These are phyloP conservation scores for Chalara sp. DNA, from an alignment of 2,329 filamentous ascomycete species.

Conservation along the genomic window DNA sequence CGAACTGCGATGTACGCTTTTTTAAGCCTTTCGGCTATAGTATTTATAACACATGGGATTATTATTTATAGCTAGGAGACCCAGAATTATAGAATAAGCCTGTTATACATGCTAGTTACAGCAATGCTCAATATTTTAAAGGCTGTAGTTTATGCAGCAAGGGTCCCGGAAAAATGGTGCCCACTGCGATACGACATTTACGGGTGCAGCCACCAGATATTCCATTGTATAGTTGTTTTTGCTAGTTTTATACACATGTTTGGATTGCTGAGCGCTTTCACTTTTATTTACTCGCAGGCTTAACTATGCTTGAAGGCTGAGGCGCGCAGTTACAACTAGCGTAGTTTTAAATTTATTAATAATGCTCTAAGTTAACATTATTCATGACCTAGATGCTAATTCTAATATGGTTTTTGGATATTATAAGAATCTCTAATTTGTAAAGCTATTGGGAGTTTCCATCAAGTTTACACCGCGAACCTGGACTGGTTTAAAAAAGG, in stretches of 20 bases:
- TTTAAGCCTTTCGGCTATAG: slow-evolving; percentile 19
- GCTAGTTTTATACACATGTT: slow-evolving; percentile 18
- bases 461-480: too few relatives aligned
- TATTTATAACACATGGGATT: slow-evolving; percentile 21
- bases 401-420: too few relatives aligned
- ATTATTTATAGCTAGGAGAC: slow-evolving; percentile 13
- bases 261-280: slow-evolving; percentile 17
- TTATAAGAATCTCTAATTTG: too few relatives aligned
- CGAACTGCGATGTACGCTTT: slow-evolving; percentile 17
- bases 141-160: slow-evolving; percentile 8
- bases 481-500: too few relatives aligned
- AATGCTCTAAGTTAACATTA: too few relatives aligned
- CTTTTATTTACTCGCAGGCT: too few relatives aligned
- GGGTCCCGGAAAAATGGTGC: slow-evolving; percentile 23
- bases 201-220: slow-evolving; percentile 25
- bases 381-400: too few relatives aligned
- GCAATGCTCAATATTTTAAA: slow-evolving; percentile 11
- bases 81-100: slow-evolving; percentile 13
- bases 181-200: slow-evolving; percentile 18
- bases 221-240: slow-evolving; percentile 25
- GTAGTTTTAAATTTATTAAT: too few relatives aligned
- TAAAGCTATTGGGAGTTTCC: too few relatives aligned
- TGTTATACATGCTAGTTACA: slow-evolving; percentile 9
- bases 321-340: too few relatives aligned
- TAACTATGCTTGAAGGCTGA: too few relatives aligned